phyloP scores from a whole-genome alignment of 2,329 filamentous ascomycete species.

The Fusarium pseudonygamai region DNA sequence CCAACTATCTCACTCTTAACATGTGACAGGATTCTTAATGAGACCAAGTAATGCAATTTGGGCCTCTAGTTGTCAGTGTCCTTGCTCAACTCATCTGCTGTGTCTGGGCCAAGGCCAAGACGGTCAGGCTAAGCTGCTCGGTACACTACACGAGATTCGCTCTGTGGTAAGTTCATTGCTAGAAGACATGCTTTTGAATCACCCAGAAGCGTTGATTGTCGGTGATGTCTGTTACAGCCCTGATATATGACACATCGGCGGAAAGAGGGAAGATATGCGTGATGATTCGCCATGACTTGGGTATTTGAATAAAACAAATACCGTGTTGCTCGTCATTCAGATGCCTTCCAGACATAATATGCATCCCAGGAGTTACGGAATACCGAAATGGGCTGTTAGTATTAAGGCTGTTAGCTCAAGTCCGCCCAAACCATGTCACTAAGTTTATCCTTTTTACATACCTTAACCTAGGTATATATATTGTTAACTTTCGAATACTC shows the following conservation, averaged over 20 bases:
- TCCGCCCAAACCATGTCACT: background rate
- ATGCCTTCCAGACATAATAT: background rate
- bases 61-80: too few species aligned
- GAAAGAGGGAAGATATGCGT: background rate
- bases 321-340: background rate
- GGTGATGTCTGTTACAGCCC: background rate
- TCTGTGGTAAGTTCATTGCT: background rate
- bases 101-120: background rate
- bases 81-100: background rate
- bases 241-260: background rate
- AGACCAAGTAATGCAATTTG: background rate
- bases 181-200: background rate
- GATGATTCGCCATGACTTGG: too few species aligned
- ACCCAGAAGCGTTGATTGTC: background rate
- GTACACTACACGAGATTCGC: background rate
- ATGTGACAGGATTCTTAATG: too few species aligned
- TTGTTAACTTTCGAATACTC: background rate
- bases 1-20: background rate
- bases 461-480: background rate
- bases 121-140: background rate
- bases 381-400: background rate
- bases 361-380: slow-evolving; percentile 10
- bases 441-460: background rate
- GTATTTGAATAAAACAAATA: too few species aligned
- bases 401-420: background rate